These are phyloP conservation scores for Trebouxia sp. DNA, from an alignment of 139 green algal genomes.

Conservation along the genomic window DNA sequence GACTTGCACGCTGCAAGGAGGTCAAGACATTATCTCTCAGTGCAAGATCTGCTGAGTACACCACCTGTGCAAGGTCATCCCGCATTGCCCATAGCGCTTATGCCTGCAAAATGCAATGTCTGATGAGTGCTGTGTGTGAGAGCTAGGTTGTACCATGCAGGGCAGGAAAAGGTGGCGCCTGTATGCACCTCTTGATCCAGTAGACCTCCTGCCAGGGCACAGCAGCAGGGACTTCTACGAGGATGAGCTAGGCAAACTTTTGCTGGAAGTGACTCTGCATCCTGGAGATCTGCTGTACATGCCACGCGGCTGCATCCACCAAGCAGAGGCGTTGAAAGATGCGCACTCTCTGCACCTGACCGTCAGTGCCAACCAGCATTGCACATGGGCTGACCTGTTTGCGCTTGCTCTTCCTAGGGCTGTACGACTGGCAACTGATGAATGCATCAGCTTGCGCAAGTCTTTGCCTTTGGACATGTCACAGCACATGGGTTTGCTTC, in stretches of 20 bases:
- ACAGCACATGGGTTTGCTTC: constrained; percentile 41
- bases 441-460: constrained; percentile 43
- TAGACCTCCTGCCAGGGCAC: constrained; percentile 51
- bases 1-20: too few relatives aligned
- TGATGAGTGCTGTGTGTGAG: not conserved
- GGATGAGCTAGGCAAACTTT: constrained; percentile 47
- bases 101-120: not conserved
- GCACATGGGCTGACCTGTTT: constrained; percentile 68
- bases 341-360: constrained; percentile 77
- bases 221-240: constrained; percentile 49
- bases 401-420: constrained; percentile 50
- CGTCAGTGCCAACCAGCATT: constrained; percentile 64
- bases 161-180: constrained; percentile 30
- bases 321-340: constrained; percentile 44
- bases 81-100: too few relatives aligned
- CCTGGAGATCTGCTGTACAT: constrained; percentile 79
- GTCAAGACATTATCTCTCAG: too few relatives aligned
- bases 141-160: not conserved
- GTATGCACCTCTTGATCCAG: constrained; percentile 22
- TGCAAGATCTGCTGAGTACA: too few relatives aligned
- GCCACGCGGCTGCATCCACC: constrained; percentile 63
- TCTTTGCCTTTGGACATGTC: constrained; percentile 44
- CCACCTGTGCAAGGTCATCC: not conserved
- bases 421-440: constrained; percentile 45
- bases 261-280: constrained; percentile 54